Percentiles rank a stretch among this genome's conserved stretches.
These are phyloP conservation scores for Schwanniomyces occidentalis DNA, from an alignment of 805 yeast species.

Conservation along the genomic window DNA sequence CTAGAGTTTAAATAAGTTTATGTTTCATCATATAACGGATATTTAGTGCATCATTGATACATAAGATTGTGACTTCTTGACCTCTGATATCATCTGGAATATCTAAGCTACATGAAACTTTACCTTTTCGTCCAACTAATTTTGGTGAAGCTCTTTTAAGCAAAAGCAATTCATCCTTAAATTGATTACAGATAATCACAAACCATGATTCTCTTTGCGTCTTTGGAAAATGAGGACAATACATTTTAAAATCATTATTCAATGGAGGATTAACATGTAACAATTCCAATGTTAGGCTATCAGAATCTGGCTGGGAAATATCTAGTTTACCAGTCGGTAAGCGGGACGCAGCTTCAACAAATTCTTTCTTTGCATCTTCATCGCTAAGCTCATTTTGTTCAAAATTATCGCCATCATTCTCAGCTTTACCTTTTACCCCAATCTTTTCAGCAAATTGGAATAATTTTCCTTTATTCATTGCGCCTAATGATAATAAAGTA, in stretches of 20 bases:
- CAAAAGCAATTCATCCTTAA: slow-evolving; percentile 54
- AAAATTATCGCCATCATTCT: neutral
- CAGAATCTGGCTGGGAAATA: slow-evolving; percentile 37
- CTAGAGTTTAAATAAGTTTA: slow-evolving; percentile 2
- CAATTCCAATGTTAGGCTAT: slow-evolving; percentile 44
- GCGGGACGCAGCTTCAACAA: slow-evolving; percentile 51
- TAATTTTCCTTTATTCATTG: slow-evolving; percentile 34
- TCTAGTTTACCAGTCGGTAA: slow-evolving; percentile 61
- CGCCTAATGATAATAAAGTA: slow-evolving; percentile 45
- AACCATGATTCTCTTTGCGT: slow-evolving; percentile 95
- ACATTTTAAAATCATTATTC: slow-evolving; percentile 63
- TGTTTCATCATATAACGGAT: slow-evolving; percentile 37
- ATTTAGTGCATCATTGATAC: slow-evolving; percentile 69
- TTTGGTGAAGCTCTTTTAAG: slow-evolving; percentile 77
- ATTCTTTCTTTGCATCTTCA: slow-evolving; percentile 45
- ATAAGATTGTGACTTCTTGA: slow-evolving; percentile 42
- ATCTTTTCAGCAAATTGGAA: slow-evolving; percentile 35
- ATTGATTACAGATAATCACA: slow-evolving; percentile 55
- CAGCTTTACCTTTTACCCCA: neutral
- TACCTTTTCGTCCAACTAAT: slow-evolving; percentile 35
- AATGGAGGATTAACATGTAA: slow-evolving; percentile 52
- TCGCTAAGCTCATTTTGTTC: slow-evolving; percentile 6
- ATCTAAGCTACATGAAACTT: slow-evolving; percentile 44
- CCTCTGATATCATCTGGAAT: slow-evolving; percentile 54
- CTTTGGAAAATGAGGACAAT: slow-evolving; percentile 83